Conservation (phyloP, 192 early-diverging fungal species). For the Chytriomyces confervae region DNA sequence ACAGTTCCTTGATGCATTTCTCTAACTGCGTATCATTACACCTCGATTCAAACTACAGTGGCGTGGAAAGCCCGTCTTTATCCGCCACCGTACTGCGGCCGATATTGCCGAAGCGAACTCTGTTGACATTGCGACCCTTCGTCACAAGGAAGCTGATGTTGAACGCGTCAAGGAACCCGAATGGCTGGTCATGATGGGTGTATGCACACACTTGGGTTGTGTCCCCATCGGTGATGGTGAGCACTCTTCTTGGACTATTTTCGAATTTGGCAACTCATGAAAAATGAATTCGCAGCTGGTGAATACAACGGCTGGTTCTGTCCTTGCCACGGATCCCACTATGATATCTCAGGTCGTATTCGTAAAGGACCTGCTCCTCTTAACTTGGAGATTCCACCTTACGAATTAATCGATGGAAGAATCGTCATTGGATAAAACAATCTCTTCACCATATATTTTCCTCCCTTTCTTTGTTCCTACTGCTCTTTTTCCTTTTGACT, state of each 20-base stretch:
- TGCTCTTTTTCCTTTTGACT: no score
- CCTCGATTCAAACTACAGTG: conserved; percentile 58
- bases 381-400: conserved; percentile 93
- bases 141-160: conserved; percentile 91
- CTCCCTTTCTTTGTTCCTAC: no score
- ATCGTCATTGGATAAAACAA: conserved; percentile 83
- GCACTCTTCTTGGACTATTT: background rate
- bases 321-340: conserved; percentile 99
- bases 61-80: conserved; percentile 98
- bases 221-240: conserved; percentile 92
- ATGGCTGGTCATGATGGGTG: conserved; percentile 96
- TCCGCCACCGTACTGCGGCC: conserved; percentile 92
- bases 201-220: conserved; percentile 90
- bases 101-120: conserved; percentile 93
- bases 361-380: conserved; percentile 98
- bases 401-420: conserved; percentile 71
- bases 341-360: conserved; percentile 98
- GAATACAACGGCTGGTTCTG: conserved; percentile 99
- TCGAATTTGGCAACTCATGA: background rate
- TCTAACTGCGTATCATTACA: background rate
- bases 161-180: conserved; percentile 89
- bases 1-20: background rate
- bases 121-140: conserved; percentile 79
- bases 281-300: conserved; percentile 63
- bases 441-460: background rate